Base-by-base conservation (phyloP, 2,329 filamentous ascomycete genomes). In the Simplicillium aogashimaense region DNA sequence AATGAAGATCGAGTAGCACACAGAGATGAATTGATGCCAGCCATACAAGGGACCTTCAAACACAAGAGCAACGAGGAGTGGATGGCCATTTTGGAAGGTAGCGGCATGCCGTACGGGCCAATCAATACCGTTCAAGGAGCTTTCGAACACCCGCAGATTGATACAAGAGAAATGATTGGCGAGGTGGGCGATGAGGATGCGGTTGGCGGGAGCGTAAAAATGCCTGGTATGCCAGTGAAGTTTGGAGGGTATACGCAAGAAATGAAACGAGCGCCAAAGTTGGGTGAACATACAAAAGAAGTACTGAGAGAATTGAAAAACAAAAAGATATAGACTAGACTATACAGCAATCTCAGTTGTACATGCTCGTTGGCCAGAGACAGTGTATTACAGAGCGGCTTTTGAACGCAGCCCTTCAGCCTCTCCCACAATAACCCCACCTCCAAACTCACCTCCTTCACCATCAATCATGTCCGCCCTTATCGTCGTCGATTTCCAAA, bases 401-500 rank as follows among this genome's bases (percentile, higher is more conserved):
- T n/a, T n/a, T n/a, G n/a, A n/a, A n/a, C n/a, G n/a, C n/a, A n/a
- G n/a, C n/a, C n/a, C n/a, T 25, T 25, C 20, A 25, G 30, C 15
- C 30, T 29, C 36, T 29, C 25, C 20, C 36, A 29, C 36, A 37
- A 37, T 28, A 20, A 28, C 12, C 16, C 33, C 11, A 17, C 37
- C 4, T 43, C 36, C 18, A 35, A 11, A 16, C 31, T 16, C 31
- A n/a, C 31, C 31, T 5, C 31, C 35, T 6, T 32, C 30, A 32
- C 50, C 45, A 52, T 6, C 44, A 4, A 73, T 72, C 44, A 64
- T 54, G 37, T 69, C 74, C 3, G 74, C 74, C 3, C 62, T 78
- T 17, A 62, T 95, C 36, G 73, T 95, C 10, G 82, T 95, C 39
- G 89, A 95, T 61, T 72, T 94, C 55, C 92, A 97, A 63, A 83